Conservation (phyloP, 2,329 filamentous ascomycete genomes). For the Alternaria gaisen region DNA sequence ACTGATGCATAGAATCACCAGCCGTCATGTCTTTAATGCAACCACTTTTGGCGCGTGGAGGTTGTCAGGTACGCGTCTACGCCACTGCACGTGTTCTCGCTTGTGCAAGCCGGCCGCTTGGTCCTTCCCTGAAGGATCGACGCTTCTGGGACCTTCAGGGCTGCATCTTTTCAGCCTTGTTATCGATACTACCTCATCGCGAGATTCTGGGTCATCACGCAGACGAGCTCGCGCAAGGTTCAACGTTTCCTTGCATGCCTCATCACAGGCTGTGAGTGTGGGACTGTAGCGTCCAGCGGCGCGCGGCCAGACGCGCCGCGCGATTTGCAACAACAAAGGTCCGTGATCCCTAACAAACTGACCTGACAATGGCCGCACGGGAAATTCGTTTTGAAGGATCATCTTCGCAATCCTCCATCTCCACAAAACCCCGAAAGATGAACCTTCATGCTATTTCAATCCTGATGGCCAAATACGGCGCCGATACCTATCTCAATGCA, state of each 20-base stretch:
- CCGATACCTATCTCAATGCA: slow-evolving; percentile 8
- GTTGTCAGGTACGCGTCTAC: not conserved
- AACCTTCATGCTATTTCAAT: slow-evolving; percentile 6
- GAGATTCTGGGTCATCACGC: not conserved
- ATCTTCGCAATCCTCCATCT: not conserved
- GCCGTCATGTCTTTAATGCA: not conserved
- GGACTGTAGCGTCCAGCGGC: not conserved
- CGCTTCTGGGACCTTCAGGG: not conserved
- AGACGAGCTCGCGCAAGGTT: not conserved
- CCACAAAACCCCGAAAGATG: slow-evolving; percentile 6
- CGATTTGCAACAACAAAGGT: not conserved
- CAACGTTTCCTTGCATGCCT: not conserved
- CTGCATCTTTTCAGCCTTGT: slow-evolving; percentile 1
- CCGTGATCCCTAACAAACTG: slow-evolving; percentile 3
- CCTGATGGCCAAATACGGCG: slow-evolving; percentile 10
- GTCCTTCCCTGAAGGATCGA: not conserved
- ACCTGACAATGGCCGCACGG: not conserved
- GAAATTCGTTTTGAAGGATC: not conserved
- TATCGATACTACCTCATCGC: not conserved
- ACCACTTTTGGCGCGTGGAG: not conserved
- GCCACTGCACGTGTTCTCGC: slow-evolving; percentile 14
- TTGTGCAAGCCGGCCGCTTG: not conserved
- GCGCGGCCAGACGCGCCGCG: slow-evolving; percentile 7
- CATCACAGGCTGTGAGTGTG: not conserved
- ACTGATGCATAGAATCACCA: not conserved